These are phyloP conservation scores for Sporisorium sorghi DNA, from an alignment of 1,284 basidiomycete species.

Conservation along the genomic window DNA sequence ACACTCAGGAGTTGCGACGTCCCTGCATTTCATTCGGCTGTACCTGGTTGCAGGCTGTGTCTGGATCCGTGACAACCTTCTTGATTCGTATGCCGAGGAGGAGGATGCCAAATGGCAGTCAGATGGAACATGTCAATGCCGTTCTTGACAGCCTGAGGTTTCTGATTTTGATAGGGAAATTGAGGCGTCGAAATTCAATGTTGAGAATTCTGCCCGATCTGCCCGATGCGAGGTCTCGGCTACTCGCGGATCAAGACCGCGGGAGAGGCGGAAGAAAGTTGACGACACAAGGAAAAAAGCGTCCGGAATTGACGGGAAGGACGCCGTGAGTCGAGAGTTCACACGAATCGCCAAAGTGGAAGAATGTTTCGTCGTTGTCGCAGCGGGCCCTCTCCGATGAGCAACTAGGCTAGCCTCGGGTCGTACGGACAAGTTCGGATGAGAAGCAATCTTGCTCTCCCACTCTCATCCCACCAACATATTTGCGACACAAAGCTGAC, in stretches of 20 bases:
- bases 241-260: constrained; percentile 27
- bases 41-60: constrained; percentile 2
- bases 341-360: constrained; percentile 27
- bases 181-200: background rate
- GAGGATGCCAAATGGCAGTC: background rate
- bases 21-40: background rate
- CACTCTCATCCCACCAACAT: background rate
- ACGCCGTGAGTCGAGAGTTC: background rate
- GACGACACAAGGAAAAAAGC: background rate
- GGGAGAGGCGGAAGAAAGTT: constrained; percentile 50
- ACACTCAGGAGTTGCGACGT: constrained; percentile 6
- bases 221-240: constrained; percentile 12
- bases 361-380: constrained; percentile 13
- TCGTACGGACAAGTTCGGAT: constrained; percentile 11
- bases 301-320: constrained; percentile 43
- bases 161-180: background rate
- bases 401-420: background rate
- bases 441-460: background rate
- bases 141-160: constrained; percentile 9
- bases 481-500: background rate
- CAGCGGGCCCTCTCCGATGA: constrained; percentile 22
- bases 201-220: background rate
- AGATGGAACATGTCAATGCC: constrained; percentile 18
- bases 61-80: constrained; percentile 4
- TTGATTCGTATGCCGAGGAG: constrained; percentile 3